These are phyloP conservation scores for Malassezia caprae DNA, from an alignment of 1,284 basidiomycete genomes.

Conservation along the genomic window DNA sequence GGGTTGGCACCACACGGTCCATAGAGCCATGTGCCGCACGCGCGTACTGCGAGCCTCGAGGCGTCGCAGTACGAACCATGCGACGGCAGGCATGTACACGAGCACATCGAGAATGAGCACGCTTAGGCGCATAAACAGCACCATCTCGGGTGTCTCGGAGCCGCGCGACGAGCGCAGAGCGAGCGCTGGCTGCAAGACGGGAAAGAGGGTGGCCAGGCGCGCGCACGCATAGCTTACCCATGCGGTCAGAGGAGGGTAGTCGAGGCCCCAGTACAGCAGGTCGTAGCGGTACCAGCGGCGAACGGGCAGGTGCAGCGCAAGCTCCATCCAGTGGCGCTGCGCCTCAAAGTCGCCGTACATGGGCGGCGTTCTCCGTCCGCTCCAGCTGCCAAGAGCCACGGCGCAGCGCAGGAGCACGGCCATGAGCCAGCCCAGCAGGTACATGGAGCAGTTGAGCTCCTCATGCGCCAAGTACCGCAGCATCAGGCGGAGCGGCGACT, in stretches of 20 bases:
- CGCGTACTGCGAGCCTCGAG: constrained; percentile 35
- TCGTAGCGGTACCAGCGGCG: constrained; percentile 77
- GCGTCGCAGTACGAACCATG: constrained; percentile 29
- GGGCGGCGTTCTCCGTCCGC: constrained; percentile 63
- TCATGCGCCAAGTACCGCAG: constrained; percentile 35
- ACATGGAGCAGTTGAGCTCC: constrained; percentile 18
- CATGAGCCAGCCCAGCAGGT: constrained; percentile 16
- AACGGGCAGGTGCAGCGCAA: constrained; percentile 65
- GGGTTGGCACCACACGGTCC: constrained; percentile 67
- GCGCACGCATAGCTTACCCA: constrained; percentile 43
- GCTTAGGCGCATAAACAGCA: constrained; percentile 67
- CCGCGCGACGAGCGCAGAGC: constrained; percentile 66
- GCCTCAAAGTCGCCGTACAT: constrained; percentile 88
- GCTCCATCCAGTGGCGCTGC: constrained; percentile 86
- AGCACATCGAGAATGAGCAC: constrained; percentile 63
- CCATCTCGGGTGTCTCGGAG: constrained; percentile 55
- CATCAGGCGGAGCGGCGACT: constrained; percentile 30
- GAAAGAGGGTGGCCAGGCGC: constrained; percentile 19
- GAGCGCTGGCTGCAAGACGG: constrained; percentile 49
- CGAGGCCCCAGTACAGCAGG: constrained; percentile 74
- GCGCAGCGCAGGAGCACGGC: constrained; percentile 26
- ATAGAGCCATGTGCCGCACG: constrained; percentile 32
- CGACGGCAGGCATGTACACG: constrained; percentile 62
- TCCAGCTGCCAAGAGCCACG: constrained; percentile 31
- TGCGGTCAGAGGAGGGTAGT: constrained; percentile 76